These are phyloP conservation scores for Grigorovia transvaalensis DNA, from an alignment of 805 yeast genomes.

Conservation along the genomic window DNA sequence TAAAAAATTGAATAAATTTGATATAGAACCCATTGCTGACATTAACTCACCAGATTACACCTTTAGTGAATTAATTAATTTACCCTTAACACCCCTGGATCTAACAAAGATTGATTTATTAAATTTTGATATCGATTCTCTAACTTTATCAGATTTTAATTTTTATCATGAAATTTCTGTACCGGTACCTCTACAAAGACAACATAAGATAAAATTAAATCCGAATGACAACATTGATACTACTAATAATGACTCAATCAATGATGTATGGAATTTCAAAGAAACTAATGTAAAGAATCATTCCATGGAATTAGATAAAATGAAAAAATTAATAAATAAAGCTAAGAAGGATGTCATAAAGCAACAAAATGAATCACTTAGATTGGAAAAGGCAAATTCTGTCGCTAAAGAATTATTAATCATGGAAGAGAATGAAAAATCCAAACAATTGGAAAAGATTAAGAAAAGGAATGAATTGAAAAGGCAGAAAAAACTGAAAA, in stretches of 20 bases:
- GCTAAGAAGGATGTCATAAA: neutral
- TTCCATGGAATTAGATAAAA: neutral
- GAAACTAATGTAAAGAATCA: slow-evolving; percentile 2
- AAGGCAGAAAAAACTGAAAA: slow-evolving; percentile 10
- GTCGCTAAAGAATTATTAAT: slow-evolving; percentile 16
- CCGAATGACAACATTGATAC: too few relatives aligned
- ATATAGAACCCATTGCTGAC: slow-evolving; percentile 5
- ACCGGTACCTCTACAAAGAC: slow-evolving; percentile 19
- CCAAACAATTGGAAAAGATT: slow-evolving; percentile 4
- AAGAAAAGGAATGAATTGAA: slow-evolving; percentile 4
- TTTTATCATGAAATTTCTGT: slow-evolving; percentile 20
- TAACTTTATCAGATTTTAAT: slow-evolving; percentile 14
- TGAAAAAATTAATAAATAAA: neutral
- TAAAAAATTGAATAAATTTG: neutral
- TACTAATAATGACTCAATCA: neutral
- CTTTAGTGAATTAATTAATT: slow-evolving; percentile 18
- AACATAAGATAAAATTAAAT: slow-evolving; percentile 5
- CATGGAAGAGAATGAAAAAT: slow-evolving; percentile 8
- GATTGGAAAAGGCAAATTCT: slow-evolving; percentile 11
- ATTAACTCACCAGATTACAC: slow-evolving; percentile 17
- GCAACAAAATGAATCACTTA: neutral
- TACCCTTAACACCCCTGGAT: slow-evolving; percentile 3
- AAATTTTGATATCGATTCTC: neutral
- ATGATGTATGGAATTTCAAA: slow-evolving; percentile 1
- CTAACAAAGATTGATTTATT: neutral